Evolutionary conservation across 768 basidiomycete species (phyloP).

Genomic region (Paxillus rubicundulus): DNA sequence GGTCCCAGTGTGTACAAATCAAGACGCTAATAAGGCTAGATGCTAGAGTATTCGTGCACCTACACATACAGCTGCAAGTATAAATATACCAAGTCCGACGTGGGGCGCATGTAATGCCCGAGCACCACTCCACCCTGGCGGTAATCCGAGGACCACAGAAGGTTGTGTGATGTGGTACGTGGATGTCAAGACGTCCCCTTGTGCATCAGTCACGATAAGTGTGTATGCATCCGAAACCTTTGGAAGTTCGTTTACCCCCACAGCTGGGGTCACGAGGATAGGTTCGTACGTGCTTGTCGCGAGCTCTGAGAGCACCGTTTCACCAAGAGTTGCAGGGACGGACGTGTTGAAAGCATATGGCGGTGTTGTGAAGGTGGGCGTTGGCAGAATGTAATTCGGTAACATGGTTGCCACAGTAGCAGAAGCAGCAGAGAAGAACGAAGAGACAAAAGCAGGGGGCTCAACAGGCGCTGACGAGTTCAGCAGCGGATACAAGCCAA

Average conservation of each 20-base stretch:
- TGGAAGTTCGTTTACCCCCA: constrained; percentile 56
- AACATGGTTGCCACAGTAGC: constrained; percentile 66
- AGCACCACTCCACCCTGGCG: constrained; percentile 52
- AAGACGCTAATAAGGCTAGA: neutral
- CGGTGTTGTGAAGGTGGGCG: constrained; percentile 62
- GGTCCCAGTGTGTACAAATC: neutral
- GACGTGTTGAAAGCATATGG: constrained; percentile 71
- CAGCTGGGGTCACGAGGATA: constrained; percentile 42
- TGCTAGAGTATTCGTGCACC: constrained; percentile 17
- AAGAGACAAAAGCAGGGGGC: constrained; percentile 41
- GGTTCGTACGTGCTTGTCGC: constrained; percentile 72
- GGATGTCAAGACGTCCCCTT: constrained; percentile 52
- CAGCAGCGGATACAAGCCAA: constrained; percentile 67
- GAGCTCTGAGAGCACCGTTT: constrained; percentile 57
- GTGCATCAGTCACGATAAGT: constrained; percentile 52
- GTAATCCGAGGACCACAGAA: constrained; percentile 57
- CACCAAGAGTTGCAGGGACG: constrained; percentile 50
- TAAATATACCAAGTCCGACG: constrained; percentile 7
- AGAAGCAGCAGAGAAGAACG: constrained; percentile 58
- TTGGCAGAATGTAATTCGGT: constrained; percentile 67
- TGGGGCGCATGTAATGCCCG: constrained; percentile 7
- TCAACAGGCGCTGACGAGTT: constrained; percentile 45
- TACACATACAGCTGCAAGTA: constrained; percentile 11
- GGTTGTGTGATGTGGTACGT: constrained; percentile 47
- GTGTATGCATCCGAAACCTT: constrained; percentile 53